A percentile compares a stretch with the other conserved stretches of the same genome.
Conservation (phyloP, 768 basidiomycete genomes). For the Tubosaeta sp. region DNA sequence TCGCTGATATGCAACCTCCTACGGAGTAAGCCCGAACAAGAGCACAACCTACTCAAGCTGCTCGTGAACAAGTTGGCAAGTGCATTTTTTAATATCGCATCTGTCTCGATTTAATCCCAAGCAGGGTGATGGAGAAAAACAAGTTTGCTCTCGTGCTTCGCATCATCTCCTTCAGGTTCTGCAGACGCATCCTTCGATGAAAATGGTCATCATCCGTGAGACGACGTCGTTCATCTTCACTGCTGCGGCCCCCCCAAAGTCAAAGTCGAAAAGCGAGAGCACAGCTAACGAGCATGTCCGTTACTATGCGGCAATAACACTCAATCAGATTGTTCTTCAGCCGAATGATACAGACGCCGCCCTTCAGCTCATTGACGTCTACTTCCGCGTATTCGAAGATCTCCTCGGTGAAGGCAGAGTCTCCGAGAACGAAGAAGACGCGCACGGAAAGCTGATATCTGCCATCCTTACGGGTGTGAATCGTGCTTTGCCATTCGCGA, state of each 20-base stretch:
- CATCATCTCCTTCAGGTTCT: constrained; percentile 86
- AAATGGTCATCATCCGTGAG: constrained; percentile 82
- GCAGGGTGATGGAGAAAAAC: constrained; percentile 85
- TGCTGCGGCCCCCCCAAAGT: constrained; percentile 21
- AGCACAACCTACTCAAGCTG: constrained; percentile 89
- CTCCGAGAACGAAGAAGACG: constrained; percentile 47
- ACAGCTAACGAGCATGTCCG: constrained; percentile 64
- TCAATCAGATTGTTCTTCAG: constrained; percentile 85
- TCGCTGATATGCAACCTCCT: constrained; percentile 76
- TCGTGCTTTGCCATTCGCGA: constrained; percentile 90
- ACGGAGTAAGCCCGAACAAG: constrained; percentile 90
- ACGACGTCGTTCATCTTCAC: constrained; percentile 64
- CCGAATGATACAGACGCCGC: constrained; percentile 70
- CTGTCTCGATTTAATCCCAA: background rate
- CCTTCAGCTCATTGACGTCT: constrained; percentile 75
- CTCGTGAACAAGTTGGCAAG: constrained; percentile 91
- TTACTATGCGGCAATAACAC: constrained; percentile 91
- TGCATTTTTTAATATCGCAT: background rate
- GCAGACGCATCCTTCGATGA: constrained; percentile 92
- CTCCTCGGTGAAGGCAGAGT: constrained; percentile 62
- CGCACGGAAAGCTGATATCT: constrained; percentile 77
- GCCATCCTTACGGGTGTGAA: constrained; percentile 94
- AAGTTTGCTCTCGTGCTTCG: constrained; percentile 85
- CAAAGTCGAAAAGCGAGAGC: constrained; percentile 25
- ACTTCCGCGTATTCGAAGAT: constrained; percentile 93